Base-by-base conservation (phyloP, 192 early-diverging fungal species). In the Polychytrium aggregatum region DNA sequence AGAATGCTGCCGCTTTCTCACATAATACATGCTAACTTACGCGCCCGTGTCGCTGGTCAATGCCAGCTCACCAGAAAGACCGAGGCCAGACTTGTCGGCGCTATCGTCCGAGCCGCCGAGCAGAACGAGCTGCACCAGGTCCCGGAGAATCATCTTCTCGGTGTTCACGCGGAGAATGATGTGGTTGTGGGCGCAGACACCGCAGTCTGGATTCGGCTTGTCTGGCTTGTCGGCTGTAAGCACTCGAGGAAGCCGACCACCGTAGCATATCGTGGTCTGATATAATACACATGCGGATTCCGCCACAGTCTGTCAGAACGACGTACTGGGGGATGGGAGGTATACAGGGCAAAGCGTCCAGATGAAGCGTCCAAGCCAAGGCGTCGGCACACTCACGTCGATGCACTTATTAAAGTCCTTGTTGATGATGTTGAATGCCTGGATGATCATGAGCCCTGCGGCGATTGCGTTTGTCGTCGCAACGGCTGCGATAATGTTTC, bases 391-490 rank as follows among this genome's bases (percentile, higher is more conserved):
- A 53, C 55, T 25, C 50, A 62, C 60, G 38, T 11, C 31, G 31
- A 4, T 11, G 31, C 11, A 33, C 31, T 33, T 8, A 17, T 35
- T n/a, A 13, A 16, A 18, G 52, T 29, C 60, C 76, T 82, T 82
- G 62, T 73, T 63, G 57, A 74, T 50, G 52, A 92, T 71, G 55
- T 87, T 78, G 42, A 87, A 82, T 0, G 88, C 87, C 35, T 90
- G 80, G 59, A 89, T 72, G 11, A 92, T 87, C 50, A 99, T 92
- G 65, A 93, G 65, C 3, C 94, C 96, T 11, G 92, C 88, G 48
- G 97, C 76, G 24, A 95, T 85, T 6, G 93, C 96, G 50, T 99
- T 99, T 13, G 96, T 95, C 0, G 96, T 97, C 33, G 96, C 92
- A 47, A 99, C 90, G 24, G 92, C 92, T 0, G 94, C 92, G 48